Base-by-base conservation (phyloP, 495 filamentous ascomycete genomes). In the Penicillium canescens region DNA sequence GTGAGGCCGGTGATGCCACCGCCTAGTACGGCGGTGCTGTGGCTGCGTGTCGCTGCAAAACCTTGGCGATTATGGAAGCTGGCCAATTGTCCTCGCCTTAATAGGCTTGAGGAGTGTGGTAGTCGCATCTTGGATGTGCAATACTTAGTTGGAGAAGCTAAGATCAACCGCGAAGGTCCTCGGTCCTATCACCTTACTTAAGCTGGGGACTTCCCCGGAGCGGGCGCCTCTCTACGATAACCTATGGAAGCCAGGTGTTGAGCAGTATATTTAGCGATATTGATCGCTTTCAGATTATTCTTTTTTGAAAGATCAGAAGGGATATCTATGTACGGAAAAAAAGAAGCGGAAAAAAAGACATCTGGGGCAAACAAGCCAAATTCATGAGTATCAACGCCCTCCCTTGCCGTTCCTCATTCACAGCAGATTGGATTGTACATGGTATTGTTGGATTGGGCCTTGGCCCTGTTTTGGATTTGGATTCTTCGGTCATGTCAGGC, bases 1-100 rank as follows among this genome's bases (percentile, higher is more conserved):
- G 89, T 82, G 45, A 99, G 82, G 34, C 95, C 95, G 13, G 93
- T 94, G 62, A 99, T 89, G 45, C 95, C 95, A 49, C 85, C 93
- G 34, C 95, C 94, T 12, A 96, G 69, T 14, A 96, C 79, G 35
- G 89, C 92, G 55, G 88, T 81, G 58, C 82, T 66, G 55, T 75
- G 74, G 14, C 66, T 50, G 59, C 62, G 63, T 42, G 52, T 37
- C 3, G 6, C 8, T 31, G 28, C 2, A 7, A 31, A 31, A 7
- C 5, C 28, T 36, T 58, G 52, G 18, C 26, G 55, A 34, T 61
- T 62, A 42, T 58, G 42, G 20, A 45, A 33, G 38, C 61, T 54
- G 8, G 45, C 40, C 47, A 61, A 57, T 52, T 62, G 56, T 33
- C 52, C 52, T 38, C 51, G 56, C 34, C 53, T 53, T 5, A 69